Base-by-base conservation (phyloP, 805 yeast genomes). In the Saccharomycopsis synnaedendra region DNA sequence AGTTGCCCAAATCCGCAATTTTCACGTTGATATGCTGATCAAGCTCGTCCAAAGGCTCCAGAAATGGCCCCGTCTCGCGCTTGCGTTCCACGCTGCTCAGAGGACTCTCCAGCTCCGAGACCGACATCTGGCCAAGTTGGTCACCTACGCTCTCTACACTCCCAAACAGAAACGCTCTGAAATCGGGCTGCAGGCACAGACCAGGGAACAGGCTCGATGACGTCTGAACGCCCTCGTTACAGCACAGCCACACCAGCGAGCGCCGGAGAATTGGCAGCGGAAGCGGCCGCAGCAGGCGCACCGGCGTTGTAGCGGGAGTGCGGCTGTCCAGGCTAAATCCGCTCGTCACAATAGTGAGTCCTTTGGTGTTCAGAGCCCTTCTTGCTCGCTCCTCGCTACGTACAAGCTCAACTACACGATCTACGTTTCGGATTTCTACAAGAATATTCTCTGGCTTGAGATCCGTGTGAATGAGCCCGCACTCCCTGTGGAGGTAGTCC, bases 1-100 rank as follows among this genome's bases (percentile, higher is more conserved):
- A 94, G 60, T 89, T 88, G 37, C 97, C 97, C 50, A 88, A 70
- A 63, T 90, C 98, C 2, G 96, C 97, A 53, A 93, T 82, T 62
- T 90, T 90, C 39, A 90, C 83, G 32, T 80, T 75, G 40, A 87
- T 52, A 32, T 44, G 19, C 27, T 50, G 39, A 42, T 52, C 55
- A 9, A 52, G 43, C 37, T 50, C 53, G 11, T 47, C 50, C 9
- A 52, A 32, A 29, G 46, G 51, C 27, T 52, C 55, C 19, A 46
- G 49, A 27, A 48, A 31, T 4, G n/a, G 7, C 3, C 33, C 11
- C 4, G 32, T 9, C 30, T 42, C 46, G 32, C 10, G 78, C 9
- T 42, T 30, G n/a, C 29, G 5, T 33, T 42, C 45, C 19, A 19
- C 19, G 19, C 19, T 19, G 19, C 19, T 19, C 32, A 19, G 19